These are phyloP conservation scores for Cercospora sesami DNA, from an alignment of 2,329 filamentous ascomycete genomes.

Conservation along the genomic window DNA sequence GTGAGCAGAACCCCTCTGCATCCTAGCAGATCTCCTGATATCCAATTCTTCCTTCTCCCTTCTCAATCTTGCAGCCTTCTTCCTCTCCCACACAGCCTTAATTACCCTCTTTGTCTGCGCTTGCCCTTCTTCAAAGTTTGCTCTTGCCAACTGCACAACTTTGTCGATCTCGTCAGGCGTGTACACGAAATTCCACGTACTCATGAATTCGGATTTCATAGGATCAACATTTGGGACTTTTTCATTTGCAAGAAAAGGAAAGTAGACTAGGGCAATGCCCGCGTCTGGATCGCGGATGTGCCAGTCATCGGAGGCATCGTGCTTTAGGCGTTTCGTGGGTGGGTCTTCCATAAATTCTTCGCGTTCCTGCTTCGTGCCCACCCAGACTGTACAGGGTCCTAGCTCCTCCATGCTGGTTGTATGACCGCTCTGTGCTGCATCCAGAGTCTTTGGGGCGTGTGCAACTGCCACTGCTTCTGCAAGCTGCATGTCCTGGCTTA, in stretches of 20 bases:
- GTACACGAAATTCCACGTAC: conserved; percentile 98
- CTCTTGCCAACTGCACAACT: conserved; percentile 76
- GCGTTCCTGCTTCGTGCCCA: conserved; percentile 74
- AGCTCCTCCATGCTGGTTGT: conserved; percentile 53
- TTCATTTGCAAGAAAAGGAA: conserved; percentile 82
- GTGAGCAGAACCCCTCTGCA: conserved; percentile 25
- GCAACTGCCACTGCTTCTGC: conserved; percentile 46
- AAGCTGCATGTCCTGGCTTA: conserved; percentile 62
- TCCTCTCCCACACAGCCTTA: conserved; percentile 86
- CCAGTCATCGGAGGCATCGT: conserved; percentile 55
- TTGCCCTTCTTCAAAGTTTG: conserved; percentile 82
- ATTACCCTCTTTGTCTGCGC: conserved; percentile 77
- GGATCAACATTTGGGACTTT: conserved; percentile 82
- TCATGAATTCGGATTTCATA: conserved; percentile 78
- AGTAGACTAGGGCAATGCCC: conserved; percentile 85
- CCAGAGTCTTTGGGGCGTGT: conserved; percentile 21
- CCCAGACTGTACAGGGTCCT: conserved; percentile 92
- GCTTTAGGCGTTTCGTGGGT: conserved; percentile 19
- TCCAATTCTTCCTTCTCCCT: conserved; percentile 46
- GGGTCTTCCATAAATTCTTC: conserved; percentile 33
- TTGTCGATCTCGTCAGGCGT: conserved; percentile 85
- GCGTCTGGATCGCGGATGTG: conserved; percentile 73
- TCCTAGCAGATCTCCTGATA: conserved; percentile 11
- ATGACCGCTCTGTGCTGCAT: conserved; percentile 24
- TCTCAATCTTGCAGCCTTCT: conserved; percentile 68